Evolutionary conservation across 306 rosid genomes (phyloP).

Genomic region (Prunus mume): DNA sequence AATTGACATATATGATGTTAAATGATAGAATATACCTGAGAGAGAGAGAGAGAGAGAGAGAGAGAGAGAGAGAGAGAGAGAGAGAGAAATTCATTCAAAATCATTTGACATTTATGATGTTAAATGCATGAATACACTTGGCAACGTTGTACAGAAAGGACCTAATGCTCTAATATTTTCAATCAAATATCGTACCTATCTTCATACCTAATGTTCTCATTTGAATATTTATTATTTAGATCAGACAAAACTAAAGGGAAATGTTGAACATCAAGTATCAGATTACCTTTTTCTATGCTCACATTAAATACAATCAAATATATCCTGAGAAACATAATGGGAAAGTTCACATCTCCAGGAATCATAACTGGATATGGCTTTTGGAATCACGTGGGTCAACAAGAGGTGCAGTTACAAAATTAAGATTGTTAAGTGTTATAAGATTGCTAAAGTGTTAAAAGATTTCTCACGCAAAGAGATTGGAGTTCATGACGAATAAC

Average conservation of each 20-base stretch:
- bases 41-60: background rate
- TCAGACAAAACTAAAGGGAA: background rate
- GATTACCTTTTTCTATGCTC: background rate
- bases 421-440: too few species aligned
- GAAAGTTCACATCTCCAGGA: background rate
- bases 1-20: slow-evolving; percentile 9
- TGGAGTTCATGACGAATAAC: background rate
- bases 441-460: background rate
- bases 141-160: too few species aligned
- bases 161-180: background rate
- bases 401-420: background rate
- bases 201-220: background rate
- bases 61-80: background rate
- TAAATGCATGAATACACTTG: too few species aligned
- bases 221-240: background rate
- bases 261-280: background rate
- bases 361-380: too few species aligned
- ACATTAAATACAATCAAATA: too few species aligned
- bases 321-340: background rate
- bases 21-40: background rate
- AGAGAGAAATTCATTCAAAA: background rate
- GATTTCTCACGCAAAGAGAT: background rate
- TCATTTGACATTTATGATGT: too few species aligned
- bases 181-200: background rate
- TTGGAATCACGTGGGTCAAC: background rate